Base-by-base conservation (phyloP, 2,329 filamentous ascomycete genomes). In the Zasmidium cellare region DNA sequence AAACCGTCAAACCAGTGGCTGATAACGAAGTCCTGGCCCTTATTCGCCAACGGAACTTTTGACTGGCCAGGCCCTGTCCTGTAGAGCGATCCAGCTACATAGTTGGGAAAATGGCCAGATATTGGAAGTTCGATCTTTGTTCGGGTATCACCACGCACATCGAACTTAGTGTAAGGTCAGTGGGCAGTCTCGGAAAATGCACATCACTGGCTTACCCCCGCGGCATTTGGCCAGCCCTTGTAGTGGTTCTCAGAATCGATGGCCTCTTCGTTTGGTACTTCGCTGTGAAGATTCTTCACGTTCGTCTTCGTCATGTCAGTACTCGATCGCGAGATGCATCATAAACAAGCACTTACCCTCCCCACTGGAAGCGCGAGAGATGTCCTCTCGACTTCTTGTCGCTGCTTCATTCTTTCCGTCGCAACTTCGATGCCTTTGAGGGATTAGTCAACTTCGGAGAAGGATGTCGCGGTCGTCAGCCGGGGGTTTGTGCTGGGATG, bases 1-100 rank as follows among this genome's bases (percentile, higher is more conserved):
- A 91, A 85, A 3, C 88, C 88, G 69, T 94, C 90, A 65, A 94
- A 94, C 90, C 90, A 93, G 71, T 94, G 90, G 1, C 80, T 84
- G 14, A 87, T 79, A 31, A 79, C 77, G 67, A 86, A 86, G 0
- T 79, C 83, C 11, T 73, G 74, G 14, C 20, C 14, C 35, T 82
- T 81, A 69, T 82, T 45, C 2, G 38, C 31, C 28, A 44, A 9
- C 18, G 38, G 38, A 22, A 52, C 16, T 20, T 52, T 31, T 22
- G 28, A 84, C 28, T 83, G 80, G 0, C 89, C 88, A 0, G 89
- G 89, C 0, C 90, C 90, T 0, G 88, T 92, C 22, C 90, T 83
- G 72, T 88, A 93, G 1, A 94, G 79, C 1, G 83, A 80, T 1
- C 90, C 90, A 2, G 87, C 85, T 2, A 85, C 85, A 79, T 89